Evolutionary conservation across 768 basidiomycete species (phyloP).

Genomic region (Tylopilus balloui): DNA sequence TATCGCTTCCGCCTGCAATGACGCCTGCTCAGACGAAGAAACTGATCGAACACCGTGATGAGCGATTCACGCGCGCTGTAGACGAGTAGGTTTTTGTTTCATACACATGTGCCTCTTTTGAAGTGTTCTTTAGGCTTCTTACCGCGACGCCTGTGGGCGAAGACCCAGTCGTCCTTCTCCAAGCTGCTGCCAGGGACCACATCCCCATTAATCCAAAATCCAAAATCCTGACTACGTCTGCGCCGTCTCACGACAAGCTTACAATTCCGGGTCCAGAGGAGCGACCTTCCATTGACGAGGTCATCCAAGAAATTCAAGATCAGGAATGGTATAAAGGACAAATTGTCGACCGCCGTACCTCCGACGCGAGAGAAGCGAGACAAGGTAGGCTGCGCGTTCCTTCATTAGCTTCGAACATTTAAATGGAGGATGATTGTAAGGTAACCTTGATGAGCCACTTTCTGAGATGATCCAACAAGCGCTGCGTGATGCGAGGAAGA

Average conservation of each 20-base stretch:
- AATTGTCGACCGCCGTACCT: constrained; percentile 53
- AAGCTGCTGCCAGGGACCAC: constrained; percentile 63
- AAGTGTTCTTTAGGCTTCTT: constrained; percentile 45
- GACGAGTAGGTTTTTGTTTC: constrained; percentile 50
- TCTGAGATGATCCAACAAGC: constrained; percentile 55
- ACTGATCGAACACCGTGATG: constrained; percentile 67
- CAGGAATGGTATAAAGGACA: constrained; percentile 69
- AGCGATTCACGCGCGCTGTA: constrained; percentile 58
- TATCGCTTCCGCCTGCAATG: constrained; percentile 34
- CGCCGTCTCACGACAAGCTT: constrained; percentile 6
- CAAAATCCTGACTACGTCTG: not conserved
- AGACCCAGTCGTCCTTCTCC: constrained; percentile 60
- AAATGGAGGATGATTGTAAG: constrained; percentile 31
- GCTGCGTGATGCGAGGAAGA: constrained; percentile 53
- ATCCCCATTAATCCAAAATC: constrained; percentile 60
- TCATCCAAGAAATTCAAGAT: constrained; percentile 54
- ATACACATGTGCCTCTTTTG: not conserved
- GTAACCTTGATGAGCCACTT: constrained; percentile 49
- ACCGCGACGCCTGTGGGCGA: constrained; percentile 45
- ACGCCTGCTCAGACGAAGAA: constrained; percentile 60
- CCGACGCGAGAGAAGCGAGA: constrained; percentile 48
- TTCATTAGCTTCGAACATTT: too few species aligned
- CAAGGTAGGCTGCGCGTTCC: constrained; percentile 37
- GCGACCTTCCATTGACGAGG: constrained; percentile 52
- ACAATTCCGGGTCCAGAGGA: constrained; percentile 40